Conservation (phyloP, 225 moss, liverwort and hornwort genomes). For the Pseudoscleropodium purum region DNA sequence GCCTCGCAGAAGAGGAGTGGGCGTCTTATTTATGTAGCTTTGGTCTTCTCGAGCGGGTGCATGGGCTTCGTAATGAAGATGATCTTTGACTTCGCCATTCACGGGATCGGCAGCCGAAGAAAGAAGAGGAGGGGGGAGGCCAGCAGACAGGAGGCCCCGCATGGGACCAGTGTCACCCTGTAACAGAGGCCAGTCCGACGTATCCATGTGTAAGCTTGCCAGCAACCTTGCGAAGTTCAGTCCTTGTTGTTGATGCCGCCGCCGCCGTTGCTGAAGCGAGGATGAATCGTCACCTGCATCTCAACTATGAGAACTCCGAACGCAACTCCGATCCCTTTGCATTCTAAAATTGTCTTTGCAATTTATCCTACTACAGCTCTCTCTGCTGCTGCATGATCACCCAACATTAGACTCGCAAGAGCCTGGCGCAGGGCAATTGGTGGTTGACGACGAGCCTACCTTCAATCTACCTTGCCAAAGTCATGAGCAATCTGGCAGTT, state of each 20-base stretch:
- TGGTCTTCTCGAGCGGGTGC: conserved; percentile 1
- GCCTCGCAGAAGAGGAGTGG: neutral
- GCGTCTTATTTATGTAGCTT: conserved; percentile 1
- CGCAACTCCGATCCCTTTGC: neutral
- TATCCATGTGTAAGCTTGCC: conserved; percentile 19
- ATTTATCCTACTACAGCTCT: neutral
- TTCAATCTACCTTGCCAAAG: conserved; percentile 26
- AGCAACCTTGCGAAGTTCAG: conserved; percentile 14
- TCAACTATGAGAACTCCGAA: neutral
- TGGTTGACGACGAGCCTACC: conserved; percentile 14
- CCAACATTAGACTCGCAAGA: neutral
- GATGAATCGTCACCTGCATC: conserved; percentile 20
- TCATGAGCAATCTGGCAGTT: conserved; percentile 10
- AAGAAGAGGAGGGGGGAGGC: no score
- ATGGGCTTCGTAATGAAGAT: neutral
- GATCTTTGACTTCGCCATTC: neutral
- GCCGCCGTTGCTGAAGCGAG: neutral
- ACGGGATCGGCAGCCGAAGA: neutral
- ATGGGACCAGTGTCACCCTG: neutral
- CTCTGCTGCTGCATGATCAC: neutral
- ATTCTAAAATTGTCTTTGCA: neutral
- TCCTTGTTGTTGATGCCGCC: conserved; percentile 13
- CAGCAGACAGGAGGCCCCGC: neutral
- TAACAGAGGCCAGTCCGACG: conserved; percentile 19
- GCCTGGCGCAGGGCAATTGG: neutral